Evolutionary conservation across 176 grass and related monocot species (phyloP), one percentile per base, ranked within the genome.

Genomic region (Elymus sibiricus): DNA sequence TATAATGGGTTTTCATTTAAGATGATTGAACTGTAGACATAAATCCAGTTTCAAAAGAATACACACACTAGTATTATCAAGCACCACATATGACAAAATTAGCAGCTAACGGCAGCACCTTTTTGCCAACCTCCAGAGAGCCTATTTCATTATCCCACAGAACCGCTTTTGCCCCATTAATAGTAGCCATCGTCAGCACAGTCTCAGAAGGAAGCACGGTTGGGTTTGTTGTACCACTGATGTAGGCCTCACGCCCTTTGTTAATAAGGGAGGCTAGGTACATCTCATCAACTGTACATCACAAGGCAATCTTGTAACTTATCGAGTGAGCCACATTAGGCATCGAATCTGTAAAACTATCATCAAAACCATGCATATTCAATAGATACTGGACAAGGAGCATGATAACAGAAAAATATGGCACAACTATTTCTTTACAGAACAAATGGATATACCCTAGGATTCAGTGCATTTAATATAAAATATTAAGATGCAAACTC

Each of bases 61-160:
- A 38, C 21, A 25, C 2, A 39, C 14, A 63, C 56, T 5, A 61
- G 31, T 70, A 25, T 49, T 78, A 70, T 60, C 14, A n/a, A 92
- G 82, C 40, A 25, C 34, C 28, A 65, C 64, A 16, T 31, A 74
- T 17, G 9, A 76, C 61, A 22, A 64, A 38, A 83, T 70, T 39
- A 91, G 13, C 8, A 83, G 78, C 68, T 47, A 61, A 32, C 51
- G 75, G 80, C 35, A 58, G 59, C 49, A 98, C 95, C 89, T 98
- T 98, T 93, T 98, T 98, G 11, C 90, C 93, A 65, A 89, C 64
- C 81, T 94, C 95, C 74, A 95, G 86, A 0, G 95, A 94, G 76
- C 95, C 95, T 70, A 95, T 98, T 85, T 98, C 91, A 81, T 98
- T 86, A 53, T 98, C 93, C 95, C 95, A 98, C 11, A 95, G 86